Evolutionary conservation across 176 grass and related monocot species (phyloP).

Genomic region (Musa beccarii): DNA sequence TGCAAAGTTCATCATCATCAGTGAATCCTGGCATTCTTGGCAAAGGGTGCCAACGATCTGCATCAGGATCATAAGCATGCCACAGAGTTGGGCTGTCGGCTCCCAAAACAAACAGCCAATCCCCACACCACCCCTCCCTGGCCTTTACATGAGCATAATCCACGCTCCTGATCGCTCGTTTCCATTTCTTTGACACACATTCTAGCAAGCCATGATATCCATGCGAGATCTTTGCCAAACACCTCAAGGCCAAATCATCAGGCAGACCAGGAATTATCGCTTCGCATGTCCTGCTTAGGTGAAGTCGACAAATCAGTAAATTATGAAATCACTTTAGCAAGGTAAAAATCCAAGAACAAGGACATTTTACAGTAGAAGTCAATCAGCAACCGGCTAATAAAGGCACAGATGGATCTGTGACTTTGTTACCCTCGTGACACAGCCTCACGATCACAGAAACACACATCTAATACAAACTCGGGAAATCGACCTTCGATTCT

Average conservation of each 20-base stretch:
- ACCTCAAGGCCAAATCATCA: slow-evolving; percentile 19
- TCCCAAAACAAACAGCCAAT: slow-evolving; percentile 22
- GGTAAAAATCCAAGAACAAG: no score
- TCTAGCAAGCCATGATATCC: slow-evolving; percentile 27
- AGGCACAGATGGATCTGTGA: no score
- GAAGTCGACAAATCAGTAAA: background rate
- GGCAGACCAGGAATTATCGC: slow-evolving; percentile 20
- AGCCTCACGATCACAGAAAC: no score
- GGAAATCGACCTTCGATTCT: no score
- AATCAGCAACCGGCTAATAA: no score
- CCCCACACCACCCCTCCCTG: slow-evolving; percentile 4
- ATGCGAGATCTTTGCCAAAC: slow-evolving; percentile 27
- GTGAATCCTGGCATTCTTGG: slow-evolving; percentile 3
- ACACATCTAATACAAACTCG: no score
- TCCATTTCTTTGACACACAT: slow-evolving; percentile 29
- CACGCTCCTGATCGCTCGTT: slow-evolving; percentile 11
- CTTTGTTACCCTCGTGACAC: no score
- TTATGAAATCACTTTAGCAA: background rate
- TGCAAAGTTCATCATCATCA: slow-evolving; percentile 1
- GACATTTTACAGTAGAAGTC: no score
- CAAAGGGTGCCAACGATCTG: slow-evolving; percentile 16
- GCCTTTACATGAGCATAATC: slow-evolving; percentile 20
- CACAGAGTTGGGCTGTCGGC: slow-evolving; percentile 6
- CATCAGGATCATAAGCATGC: slow-evolving; percentile 28
- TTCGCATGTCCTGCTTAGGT: background rate